These are phyloP conservation scores for Phytophthora europaea DNA, from an alignment of 352 stramenopile species.

Conservation along the genomic window DNA sequence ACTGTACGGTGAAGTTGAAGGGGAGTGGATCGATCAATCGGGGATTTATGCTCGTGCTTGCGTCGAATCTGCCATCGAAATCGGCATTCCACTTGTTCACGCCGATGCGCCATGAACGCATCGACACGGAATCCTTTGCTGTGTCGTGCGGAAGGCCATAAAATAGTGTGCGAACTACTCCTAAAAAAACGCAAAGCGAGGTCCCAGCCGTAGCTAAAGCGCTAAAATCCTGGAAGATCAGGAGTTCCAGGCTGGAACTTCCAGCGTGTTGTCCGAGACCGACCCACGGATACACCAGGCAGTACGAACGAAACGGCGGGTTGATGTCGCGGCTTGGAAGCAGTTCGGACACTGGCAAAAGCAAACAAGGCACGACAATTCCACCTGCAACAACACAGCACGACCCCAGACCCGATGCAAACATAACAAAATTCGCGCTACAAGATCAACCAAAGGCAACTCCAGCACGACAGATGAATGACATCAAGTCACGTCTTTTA, in stretches of 20 bases:
- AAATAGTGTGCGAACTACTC: constrained; percentile 43
- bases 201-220: constrained; percentile 9
- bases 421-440: too few species aligned
- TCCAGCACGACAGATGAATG: too few species aligned
- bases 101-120: constrained; percentile 31
- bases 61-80: constrained; percentile 30
- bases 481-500: too few species aligned
- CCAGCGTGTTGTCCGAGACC: neutral
- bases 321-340: neutral
- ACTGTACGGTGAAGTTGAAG: neutral
- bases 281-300: neutral
- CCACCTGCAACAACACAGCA: too few species aligned
- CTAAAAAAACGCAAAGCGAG: constrained; percentile 28
- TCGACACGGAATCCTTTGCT: constrained; percentile 44
- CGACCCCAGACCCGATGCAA: too few species aligned
- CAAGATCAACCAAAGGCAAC: too few species aligned
- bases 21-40: constrained; percentile 20
- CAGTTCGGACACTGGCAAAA: too few species aligned
- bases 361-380: too few species aligned
- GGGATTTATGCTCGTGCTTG: constrained; percentile 51
- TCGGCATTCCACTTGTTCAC: constrained; percentile 50
- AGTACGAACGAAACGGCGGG: neutral
- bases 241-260: neutral
- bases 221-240: neutral
- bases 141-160: constrained; percentile 46